Evolutionary conservation across 352 stramenopile species (phyloP).

Genomic region (Globisporangium yorkense): DNA sequence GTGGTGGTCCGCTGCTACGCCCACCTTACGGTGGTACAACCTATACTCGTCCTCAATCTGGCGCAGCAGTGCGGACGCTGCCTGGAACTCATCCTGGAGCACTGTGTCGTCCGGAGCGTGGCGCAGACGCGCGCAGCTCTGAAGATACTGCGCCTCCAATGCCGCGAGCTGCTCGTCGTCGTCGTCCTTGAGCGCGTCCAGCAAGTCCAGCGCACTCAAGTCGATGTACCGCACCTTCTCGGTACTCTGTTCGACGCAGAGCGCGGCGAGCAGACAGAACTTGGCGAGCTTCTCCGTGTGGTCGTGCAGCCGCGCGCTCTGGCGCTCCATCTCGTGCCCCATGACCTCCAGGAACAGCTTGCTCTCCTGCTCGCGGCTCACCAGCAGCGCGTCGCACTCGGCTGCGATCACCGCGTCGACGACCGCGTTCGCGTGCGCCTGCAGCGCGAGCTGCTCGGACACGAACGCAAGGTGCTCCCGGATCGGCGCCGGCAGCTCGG

Average conservation of each 20-base stretch:
- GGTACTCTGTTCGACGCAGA: conserved; percentile 50
- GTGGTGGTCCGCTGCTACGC: conserved; percentile 47
- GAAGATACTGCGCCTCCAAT: conserved; percentile 42
- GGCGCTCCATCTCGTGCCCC: conserved; percentile 37
- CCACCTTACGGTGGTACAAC: conserved; percentile 43
- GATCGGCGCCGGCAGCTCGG: conserved; percentile 48
- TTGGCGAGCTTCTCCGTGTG: conserved; percentile 50
- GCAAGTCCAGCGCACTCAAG: conserved; percentile 64
- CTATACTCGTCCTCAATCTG: conserved; percentile 77
- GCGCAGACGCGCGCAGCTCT: conserved; percentile 47
- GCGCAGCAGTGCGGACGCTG: conserved; percentile 44
- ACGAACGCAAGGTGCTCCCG: conserved; percentile 48
- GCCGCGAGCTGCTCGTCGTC: conserved; percentile 42
- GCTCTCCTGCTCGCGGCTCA: conserved; percentile 38
- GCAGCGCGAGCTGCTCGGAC: conserved; percentile 45
- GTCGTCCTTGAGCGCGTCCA: conserved; percentile 68
- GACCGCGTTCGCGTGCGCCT: conserved; percentile 55
- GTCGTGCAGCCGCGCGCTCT: conserved; percentile 50
- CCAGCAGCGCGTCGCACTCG: conserved; percentile 53
- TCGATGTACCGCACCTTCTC: conserved; percentile 58
- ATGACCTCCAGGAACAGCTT: conserved; percentile 55
- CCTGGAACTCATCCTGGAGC: conserved; percentile 55
- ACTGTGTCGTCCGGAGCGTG: conserved; percentile 61
- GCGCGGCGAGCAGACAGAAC: conserved; percentile 53
- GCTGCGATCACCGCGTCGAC: conserved; percentile 54